Conservation (phyloP, 2,329 filamentous ascomycete genomes). For the Trichoderma harzianum region DNA sequence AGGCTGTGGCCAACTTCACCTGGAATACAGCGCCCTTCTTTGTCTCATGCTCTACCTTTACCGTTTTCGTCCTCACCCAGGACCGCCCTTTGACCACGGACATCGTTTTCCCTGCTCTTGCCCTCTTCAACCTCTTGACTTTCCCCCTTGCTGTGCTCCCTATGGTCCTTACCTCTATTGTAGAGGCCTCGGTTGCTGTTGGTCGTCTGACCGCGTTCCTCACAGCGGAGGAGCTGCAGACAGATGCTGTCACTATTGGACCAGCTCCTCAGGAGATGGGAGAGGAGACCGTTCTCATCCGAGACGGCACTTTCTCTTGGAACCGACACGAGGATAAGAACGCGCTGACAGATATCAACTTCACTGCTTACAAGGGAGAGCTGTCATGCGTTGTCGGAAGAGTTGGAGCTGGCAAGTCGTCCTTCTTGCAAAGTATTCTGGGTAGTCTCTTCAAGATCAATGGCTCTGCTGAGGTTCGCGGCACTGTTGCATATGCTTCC, state of each 20-base stretch:
- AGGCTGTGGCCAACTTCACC: slow-evolving; percentile 93
- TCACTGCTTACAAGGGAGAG: slow-evolving; percentile 87
- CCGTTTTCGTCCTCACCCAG: slow-evolving; percentile 84
- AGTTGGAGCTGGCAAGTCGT: slow-evolving; percentile 95
- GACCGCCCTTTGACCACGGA: slow-evolving; percentile 82
- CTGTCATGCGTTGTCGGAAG: slow-evolving; percentile 89
- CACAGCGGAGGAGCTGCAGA: slow-evolving; percentile 82
- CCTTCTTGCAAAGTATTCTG: slow-evolving; percentile 80
- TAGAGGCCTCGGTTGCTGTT: slow-evolving; percentile 92
- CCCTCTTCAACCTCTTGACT: slow-evolving; percentile 88
- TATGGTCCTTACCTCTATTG: slow-evolving; percentile 96
- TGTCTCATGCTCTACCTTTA: slow-evolving; percentile 94
- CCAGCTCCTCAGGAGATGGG: slow-evolving; percentile 70
- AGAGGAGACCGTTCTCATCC: slow-evolving; percentile 81
- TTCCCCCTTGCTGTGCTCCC: slow-evolving; percentile 92
- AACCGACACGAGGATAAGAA: slow-evolving; percentile 72
- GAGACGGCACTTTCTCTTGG: slow-evolving; percentile 91
- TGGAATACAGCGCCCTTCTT: slow-evolving; percentile 98
- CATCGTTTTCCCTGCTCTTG: slow-evolving; percentile 87
- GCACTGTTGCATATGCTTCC: slow-evolving; percentile 83
- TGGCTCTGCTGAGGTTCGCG: slow-evolving; percentile 78
- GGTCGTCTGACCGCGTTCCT: slow-evolving; percentile 82
- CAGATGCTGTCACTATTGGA: slow-evolving; percentile 71
- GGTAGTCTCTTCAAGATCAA: slow-evolving; percentile 89
- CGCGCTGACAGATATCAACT: slow-evolving; percentile 78